Base-by-base conservation (phyloP, 257 asterid species). In the Lavandula angustifolia region DNA sequence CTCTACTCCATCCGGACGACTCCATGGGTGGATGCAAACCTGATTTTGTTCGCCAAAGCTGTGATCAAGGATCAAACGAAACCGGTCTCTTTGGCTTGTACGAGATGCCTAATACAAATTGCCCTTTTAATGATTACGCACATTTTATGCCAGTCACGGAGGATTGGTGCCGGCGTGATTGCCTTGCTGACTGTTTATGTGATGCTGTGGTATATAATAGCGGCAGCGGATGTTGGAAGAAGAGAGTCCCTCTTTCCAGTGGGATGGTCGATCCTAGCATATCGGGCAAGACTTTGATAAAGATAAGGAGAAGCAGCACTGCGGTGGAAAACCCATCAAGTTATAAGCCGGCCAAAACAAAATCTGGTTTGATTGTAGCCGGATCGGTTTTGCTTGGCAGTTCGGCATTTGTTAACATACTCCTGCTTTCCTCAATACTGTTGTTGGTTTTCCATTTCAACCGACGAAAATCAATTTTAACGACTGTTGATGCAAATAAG, bases 11-110 rank as follows among this genome's bases (percentile, higher is more conserved):
- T 47, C 78, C 62, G 0, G 56, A 43, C 1, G 75, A 77, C 58
- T 6, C 11, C 57, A 37, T 47, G 56, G 69, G 75, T 1, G 76
- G 76, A 7, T 82, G 85, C 77, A 67, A 51, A 6, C 81, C 43
- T 0, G 60, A 67, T 52, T 75, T 69, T 18, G 3, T 49, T 0
- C 13, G 2, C 8, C 72, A 60, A 8, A 68, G 67, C 44, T 82
- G 84, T 59, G 62, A 52, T 37, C 54, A 14, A 5, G 37, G 43
- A n/a, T n/a, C 59, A 5, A 74, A 67, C 3, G 44, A 33, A n/a
- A n/a, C n/a, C 3, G 49, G 51, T 2, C 7, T 29, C 0, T 76
- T 66, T 50, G 48, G 14, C 54, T 16, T 75, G 1, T 2, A 7
- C 6, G 76, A 56, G 3, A 32, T 76, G 12, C 12, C 16, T 8